Conservation (phyloP, 1,284 basidiomycete genomes). For the Leccinum pseudoinsigne region DNA sequence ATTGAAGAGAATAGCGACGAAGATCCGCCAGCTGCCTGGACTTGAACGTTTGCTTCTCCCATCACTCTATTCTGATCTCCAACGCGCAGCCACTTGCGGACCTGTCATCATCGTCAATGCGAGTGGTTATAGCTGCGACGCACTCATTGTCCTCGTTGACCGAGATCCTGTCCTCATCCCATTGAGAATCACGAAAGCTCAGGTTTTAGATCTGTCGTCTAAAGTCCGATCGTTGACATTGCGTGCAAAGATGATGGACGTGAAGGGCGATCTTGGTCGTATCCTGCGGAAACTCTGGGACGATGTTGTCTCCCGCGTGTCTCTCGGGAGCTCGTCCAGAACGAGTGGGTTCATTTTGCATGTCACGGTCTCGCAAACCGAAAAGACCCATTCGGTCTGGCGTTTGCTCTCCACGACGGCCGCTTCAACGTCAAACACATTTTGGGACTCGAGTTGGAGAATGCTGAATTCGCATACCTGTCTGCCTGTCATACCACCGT, state of each 20-base stretch:
- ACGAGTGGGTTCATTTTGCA: neutral
- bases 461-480: neutral
- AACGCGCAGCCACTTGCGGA: neutral
- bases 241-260: neutral
- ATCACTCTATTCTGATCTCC: neutral
- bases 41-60: constrained; percentile 7
- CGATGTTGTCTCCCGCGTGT: neutral
- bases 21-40: neutral
- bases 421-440: neutral
- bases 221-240: neutral
- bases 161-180: neutral
- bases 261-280: neutral
- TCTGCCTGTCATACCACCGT: neutral
- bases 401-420: neutral
- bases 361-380: neutral
- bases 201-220: neutral
- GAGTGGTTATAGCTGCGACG: neutral
- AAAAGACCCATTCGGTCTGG: neutral
- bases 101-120: constrained; percentile 4
- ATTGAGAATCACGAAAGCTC: neutral
- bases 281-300: constrained; percentile 1
- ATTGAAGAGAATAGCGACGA: neutral
- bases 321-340: neutral
- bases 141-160: neutral
- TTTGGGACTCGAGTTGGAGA: neutral